Conservation (phyloP, 768 basidiomycete species). For the Galerina sulciceps region DNA sequence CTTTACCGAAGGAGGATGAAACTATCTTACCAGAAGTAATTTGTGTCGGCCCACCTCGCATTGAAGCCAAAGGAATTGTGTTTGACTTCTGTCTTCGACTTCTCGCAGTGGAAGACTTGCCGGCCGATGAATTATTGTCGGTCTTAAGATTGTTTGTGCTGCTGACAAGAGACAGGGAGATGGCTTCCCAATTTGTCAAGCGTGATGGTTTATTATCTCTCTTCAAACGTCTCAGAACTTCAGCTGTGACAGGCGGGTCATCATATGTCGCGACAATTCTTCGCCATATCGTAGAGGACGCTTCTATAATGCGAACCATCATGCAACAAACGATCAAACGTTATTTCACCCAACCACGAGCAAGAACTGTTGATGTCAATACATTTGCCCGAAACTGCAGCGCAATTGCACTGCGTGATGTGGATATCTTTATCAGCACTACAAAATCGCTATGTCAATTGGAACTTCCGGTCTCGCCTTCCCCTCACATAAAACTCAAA, state of each 20-base stretch:
- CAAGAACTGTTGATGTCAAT: slow-evolving; percentile 65
- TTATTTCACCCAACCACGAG: slow-evolving; percentile 77
- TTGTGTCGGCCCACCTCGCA: slow-evolving; percentile 61
- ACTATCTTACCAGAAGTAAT: slow-evolving; percentile 55
- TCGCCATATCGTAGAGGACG: slow-evolving; percentile 90
- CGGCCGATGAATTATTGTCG: slow-evolving; percentile 83
- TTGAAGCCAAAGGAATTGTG: slow-evolving; percentile 63
- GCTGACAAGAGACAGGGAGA: slow-evolving; percentile 72
- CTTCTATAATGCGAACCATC: slow-evolving; percentile 59
- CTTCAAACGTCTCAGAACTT: slow-evolving; percentile 67
- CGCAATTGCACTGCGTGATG: slow-evolving; percentile 82
- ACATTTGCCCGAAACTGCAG: slow-evolving; percentile 79
- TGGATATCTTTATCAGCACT: slow-evolving; percentile 73
- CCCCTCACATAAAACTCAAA: slow-evolving; percentile 65
- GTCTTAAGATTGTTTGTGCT: slow-evolving; percentile 83
- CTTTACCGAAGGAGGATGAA: slow-evolving; percentile 74
- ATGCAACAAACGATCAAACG: slow-evolving; percentile 86
- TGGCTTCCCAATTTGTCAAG: slow-evolving; percentile 71
- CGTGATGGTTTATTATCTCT: slow-evolving; percentile 65
- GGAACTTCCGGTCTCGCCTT: slow-evolving; percentile 60
- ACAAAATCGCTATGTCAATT: slow-evolving; percentile 76
- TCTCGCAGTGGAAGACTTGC: slow-evolving; percentile 64
- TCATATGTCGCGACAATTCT: slow-evolving; percentile 86
- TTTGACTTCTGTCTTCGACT: slow-evolving; percentile 81
- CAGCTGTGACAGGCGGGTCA: slow-evolving; percentile 71